phyloP scores from a whole-genome alignment of 352 stramenopile species.

The Globisporangium recalcitrans region DNA sequence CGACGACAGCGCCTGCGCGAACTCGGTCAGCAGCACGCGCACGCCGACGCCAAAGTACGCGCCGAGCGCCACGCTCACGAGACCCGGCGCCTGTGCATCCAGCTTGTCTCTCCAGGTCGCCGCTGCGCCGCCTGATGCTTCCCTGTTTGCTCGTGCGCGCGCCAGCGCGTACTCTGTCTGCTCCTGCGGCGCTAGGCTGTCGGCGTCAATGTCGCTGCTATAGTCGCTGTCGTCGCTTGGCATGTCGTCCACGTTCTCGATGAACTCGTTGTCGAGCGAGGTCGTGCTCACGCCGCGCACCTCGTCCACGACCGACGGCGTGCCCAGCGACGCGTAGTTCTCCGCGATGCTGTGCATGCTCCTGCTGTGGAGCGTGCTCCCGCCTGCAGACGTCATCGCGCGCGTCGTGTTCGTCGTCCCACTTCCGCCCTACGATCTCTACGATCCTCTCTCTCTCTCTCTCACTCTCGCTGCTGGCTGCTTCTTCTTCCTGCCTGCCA shows the following conservation, averaged over 20 bases:
- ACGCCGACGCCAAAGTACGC: conserved; percentile 44
- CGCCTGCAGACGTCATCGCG: not conserved
- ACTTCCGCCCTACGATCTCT: not conserved
- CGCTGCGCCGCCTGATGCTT: not conserved
- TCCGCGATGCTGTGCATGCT: conserved; percentile 46
- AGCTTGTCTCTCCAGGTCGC: conserved; percentile 13
- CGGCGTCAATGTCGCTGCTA: conserved; percentile 10
- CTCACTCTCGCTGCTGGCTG: too few relatives aligned
- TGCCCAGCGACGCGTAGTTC: conserved; percentile 29
- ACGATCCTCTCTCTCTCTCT: not conserved
- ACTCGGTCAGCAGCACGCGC: conserved; percentile 47
- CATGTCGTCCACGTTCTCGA: conserved; percentile 22
- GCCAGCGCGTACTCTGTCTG: conserved; percentile 2
- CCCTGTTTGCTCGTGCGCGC: not conserved
- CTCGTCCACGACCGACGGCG: conserved; percentile 18
- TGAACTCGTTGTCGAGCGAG: conserved; percentile 23
- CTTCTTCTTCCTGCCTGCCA: too few relatives aligned
- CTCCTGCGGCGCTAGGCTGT: conserved; percentile 5
- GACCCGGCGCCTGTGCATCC: conserved; percentile 28
- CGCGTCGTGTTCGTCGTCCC: not conserved
- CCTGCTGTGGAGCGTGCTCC: conserved; percentile 12
- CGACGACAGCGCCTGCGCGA: conserved; percentile 29
- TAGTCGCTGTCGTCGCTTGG: conserved; percentile 15
- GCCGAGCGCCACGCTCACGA: conserved; percentile 36
- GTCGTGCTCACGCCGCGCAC: conserved; percentile 24